phyloP scores from a whole-genome alignment of 2,329 filamentous ascomycete species.

The Fusarium compactum region DNA sequence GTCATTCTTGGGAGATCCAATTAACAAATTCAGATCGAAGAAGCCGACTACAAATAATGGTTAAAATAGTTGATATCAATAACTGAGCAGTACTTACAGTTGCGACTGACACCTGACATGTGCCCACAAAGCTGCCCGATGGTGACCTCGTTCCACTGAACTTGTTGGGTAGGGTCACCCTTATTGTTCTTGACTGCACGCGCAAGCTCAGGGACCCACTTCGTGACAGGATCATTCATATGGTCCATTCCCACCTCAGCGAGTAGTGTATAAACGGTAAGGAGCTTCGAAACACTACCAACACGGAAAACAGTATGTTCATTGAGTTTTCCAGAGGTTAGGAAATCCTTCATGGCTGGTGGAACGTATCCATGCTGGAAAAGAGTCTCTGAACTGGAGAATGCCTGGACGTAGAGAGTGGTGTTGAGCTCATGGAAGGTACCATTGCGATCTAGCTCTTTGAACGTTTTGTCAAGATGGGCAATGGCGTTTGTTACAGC shows the following conservation, averaged over 20 bases:
- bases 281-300: slow-evolving; percentile 12
- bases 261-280: slow-evolving; percentile 4
- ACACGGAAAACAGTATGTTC: slow-evolving; percentile 7
- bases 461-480: not conserved
- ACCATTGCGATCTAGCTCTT: not conserved
- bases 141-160: slow-evolving; percentile 12
- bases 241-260: slow-evolving; percentile 3
- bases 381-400: slow-evolving; percentile 5
- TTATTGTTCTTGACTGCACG: not conserved
- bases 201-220: slow-evolving; percentile 23
- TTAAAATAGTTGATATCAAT: not conserved
- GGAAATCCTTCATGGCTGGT: not conserved
- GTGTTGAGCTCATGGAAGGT: slow-evolving; percentile 7
- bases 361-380: slow-evolving; percentile 15
- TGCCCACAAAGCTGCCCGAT: slow-evolving; percentile 8
- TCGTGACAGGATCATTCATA: slow-evolving; percentile 12
- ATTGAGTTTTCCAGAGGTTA: slow-evolving; percentile 4
- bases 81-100: not conserved
- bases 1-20: not conserved
- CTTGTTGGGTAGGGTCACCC: not conserved
- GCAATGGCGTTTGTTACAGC: not conserved
- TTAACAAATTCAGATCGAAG: not conserved
- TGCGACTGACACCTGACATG: not conserved
- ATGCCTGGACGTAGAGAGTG: slow-evolving; percentile 13
- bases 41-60: not conserved